These are phyloP conservation scores for Tetrahymena thermophila DNA, from an alignment of 73 alveolate genomes.

Conservation along the genomic window DNA sequence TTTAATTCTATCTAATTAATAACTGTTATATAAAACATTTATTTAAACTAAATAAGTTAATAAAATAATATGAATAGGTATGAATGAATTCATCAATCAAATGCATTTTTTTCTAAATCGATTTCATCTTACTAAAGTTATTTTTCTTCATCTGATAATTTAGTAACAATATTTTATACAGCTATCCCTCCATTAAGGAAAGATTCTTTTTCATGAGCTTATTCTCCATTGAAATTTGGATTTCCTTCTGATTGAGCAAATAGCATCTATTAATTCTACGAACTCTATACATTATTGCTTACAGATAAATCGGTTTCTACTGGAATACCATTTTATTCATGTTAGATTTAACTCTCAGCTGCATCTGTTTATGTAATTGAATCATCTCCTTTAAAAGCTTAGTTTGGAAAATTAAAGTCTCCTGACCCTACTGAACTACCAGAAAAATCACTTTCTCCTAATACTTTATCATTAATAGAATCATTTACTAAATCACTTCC, in stretches of 20 bases:
- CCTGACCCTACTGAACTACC: background rate
- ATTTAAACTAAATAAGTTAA: no score
- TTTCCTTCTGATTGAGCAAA: background rate
- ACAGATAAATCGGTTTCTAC: background rate
- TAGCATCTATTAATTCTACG: background rate
- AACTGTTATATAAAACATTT: no score
- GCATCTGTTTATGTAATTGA: background rate
- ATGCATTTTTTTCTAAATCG: background rate
- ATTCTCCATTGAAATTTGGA: background rate
- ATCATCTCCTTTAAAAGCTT: background rate
- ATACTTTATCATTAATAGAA: background rate
- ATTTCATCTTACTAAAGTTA: background rate
- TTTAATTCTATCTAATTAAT: no score
- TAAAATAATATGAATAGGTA: no score
- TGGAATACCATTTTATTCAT: background rate
- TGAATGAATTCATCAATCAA: no score
- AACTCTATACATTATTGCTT: background rate
- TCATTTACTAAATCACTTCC: background rate
- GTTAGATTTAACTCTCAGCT: background rate
- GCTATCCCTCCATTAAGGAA: background rate
- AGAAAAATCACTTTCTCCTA: background rate
- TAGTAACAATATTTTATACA: background rate
- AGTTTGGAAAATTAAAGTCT: background rate
- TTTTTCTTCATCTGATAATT: background rate
- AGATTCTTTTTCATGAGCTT: background rate